These are phyloP conservation scores for Fraxinus anomala DNA, from an alignment of 257 asterid species.

Conservation along the genomic window DNA sequence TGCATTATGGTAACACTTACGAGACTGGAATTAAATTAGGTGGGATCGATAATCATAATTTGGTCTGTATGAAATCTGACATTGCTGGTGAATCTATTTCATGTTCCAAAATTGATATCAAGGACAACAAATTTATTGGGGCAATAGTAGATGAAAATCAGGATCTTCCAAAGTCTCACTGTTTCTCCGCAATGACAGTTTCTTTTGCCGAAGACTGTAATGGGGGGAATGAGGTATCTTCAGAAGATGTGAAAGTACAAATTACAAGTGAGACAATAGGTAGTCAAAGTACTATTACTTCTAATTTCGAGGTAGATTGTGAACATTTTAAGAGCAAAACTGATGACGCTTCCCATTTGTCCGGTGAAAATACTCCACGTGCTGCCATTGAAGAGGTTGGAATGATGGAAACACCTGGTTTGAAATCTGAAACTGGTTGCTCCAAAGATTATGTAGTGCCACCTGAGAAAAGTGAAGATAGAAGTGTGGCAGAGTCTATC, in stretches of 20 bases:
- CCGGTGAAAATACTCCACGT: conserved; percentile 28
- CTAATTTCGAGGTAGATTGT: conserved; percentile 34
- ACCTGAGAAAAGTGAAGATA: conserved; percentile 36
- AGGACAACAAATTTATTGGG: conserved; percentile 29
- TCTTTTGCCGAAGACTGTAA: conserved; percentile 34
- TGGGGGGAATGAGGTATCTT: conserved; percentile 47
- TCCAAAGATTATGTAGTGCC: conserved; percentile 30
- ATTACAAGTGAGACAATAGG: conserved; percentile 44
- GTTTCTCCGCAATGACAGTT: conserved; percentile 28
- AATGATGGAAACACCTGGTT: conserved; percentile 20
- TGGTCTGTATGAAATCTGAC: conserved; percentile 34
- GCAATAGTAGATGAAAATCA: conserved; percentile 29
- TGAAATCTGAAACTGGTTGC: conserved; percentile 20
- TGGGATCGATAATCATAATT: conserved; percentile 39
- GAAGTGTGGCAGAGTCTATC: conserved; percentile 33
- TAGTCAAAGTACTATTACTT: conserved; percentile 31
- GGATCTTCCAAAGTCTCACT: conserved; percentile 33
- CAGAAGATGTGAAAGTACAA: conserved; percentile 60
- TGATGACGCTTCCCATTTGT: conserved; percentile 17
- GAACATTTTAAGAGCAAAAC: conserved; percentile 33
- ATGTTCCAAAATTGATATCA: conserved; percentile 29
- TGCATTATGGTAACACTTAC: conserved; percentile 51
- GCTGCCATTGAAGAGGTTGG: conserved; percentile 37
- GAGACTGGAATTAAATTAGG: conserved; percentile 46
- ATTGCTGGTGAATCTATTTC: conserved; percentile 34